Conservation (phyloP, 306 rosid genomes). For the Cucumis hystrix region DNA sequence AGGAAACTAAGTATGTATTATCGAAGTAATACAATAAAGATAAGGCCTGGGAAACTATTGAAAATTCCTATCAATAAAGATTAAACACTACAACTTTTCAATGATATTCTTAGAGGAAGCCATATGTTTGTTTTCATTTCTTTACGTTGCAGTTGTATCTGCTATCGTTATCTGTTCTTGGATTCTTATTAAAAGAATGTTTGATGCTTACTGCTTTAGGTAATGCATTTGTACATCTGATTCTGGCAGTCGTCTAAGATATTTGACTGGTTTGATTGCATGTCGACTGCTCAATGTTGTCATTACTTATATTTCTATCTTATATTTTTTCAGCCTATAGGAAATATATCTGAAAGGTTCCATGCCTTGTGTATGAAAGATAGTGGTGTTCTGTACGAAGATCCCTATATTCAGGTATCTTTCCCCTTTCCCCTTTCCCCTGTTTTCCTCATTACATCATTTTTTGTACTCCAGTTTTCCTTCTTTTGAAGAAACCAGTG, state of each 20-base stretch:
- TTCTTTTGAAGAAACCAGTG: background rate
- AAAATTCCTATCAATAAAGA: background rate
- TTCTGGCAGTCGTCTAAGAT: background rate
- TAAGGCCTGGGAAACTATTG: background rate
- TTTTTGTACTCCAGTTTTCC: background rate
- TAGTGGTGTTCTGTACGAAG: conserved; percentile 95
- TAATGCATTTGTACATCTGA: background rate
- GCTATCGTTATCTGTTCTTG: background rate
- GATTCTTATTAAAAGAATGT: background rate
- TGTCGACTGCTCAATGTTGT: conserved; percentile 4
- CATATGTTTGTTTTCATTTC: background rate
- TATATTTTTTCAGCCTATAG: conserved; percentile 71
- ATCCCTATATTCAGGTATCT: conserved; percentile 91
- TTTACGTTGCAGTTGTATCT: background rate
- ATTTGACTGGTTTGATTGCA: background rate
- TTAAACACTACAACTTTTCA: background rate
- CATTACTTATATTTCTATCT: background rate
- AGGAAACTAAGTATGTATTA: background rate
- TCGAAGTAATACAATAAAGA: background rate
- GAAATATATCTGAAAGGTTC: conserved; percentile 87
- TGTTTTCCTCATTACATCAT: background rate
- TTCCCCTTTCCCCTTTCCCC: background rate
- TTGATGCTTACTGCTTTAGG: background rate
- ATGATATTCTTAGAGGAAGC: background rate
- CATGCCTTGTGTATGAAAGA: conserved; percentile 86